Percentiles rank a stretch among this genome's conserved stretches.
These are phyloP conservation scores for Aspergillus neotritici DNA, from an alignment of 2,329 filamentous ascomycete genomes.

Conservation along the genomic window DNA sequence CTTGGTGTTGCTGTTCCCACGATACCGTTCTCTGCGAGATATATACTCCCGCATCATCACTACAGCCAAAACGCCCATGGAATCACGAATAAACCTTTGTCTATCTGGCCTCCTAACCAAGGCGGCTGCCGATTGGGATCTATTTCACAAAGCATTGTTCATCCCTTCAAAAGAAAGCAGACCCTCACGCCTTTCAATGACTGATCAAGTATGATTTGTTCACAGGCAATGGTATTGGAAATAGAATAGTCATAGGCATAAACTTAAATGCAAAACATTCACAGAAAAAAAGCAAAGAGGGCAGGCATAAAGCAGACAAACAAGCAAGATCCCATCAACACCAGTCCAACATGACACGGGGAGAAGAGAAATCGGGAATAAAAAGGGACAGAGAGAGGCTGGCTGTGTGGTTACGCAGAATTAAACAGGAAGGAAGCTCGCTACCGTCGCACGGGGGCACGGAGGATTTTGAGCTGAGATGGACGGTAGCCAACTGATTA, in stretches of 20 bases:
- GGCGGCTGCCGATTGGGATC: not conserved
- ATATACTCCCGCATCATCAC: no score
- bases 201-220: constrained; percentile 11
- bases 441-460: constrained; percentile 24
- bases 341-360: constrained; percentile 15
- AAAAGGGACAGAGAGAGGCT: constrained; percentile 38
- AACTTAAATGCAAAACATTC: constrained; percentile 6
- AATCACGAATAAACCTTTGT: no score
- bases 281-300: constrained; percentile 8
- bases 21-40: no score
- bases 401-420: constrained; percentile 25
- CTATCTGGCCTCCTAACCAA: no score
- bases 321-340: constrained; percentile 13
- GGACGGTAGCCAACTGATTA: constrained; percentile 26
- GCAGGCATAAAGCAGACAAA: constrained; percentile 5
- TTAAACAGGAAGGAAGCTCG: constrained; percentile 17
- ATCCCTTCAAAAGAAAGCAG: constrained; percentile 8
- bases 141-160: constrained; percentile 7
- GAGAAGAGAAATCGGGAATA: constrained; percentile 9
- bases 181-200: constrained; percentile 23
- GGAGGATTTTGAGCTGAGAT: constrained; percentile 24
- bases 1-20: no score
- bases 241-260: constrained; percentile 4
- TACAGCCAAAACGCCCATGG: no score
- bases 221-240: constrained; percentile 7